Conservation (phyloP, 257 asterid species). For the Forsythia suspensa region DNA sequence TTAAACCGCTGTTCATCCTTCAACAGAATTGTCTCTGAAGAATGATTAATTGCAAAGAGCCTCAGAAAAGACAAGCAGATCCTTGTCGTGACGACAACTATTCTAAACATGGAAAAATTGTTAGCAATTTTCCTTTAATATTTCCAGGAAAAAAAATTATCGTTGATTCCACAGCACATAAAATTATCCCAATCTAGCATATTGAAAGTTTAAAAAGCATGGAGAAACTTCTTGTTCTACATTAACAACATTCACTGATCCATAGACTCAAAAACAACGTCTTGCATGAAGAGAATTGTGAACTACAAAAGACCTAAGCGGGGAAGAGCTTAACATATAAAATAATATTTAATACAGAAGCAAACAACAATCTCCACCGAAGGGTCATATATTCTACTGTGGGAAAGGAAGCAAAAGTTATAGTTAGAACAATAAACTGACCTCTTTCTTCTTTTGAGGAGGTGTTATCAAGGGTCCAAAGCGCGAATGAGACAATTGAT, state of each 20-base stretch:
- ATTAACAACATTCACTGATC: background rate
- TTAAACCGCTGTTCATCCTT: too few relatives aligned
- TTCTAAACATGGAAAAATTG: background rate
- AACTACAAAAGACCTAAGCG: background rate
- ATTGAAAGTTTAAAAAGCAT: background rate
- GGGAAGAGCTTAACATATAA: background rate
- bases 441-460: conserved; percentile 92
- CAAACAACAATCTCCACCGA: background rate
- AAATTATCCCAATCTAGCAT: background rate
- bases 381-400: background rate
- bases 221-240: background rate
- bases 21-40: background rate
- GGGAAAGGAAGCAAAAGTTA: background rate
- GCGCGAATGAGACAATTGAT: conserved; percentile 84
- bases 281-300: background rate
- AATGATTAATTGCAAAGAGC: background rate
- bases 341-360: background rate
- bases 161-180: background rate
- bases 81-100: background rate
- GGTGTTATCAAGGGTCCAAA: conserved; percentile 71
- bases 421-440: conserved; percentile 15
- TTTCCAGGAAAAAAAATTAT: background rate
- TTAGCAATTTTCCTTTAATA: background rate
- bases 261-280: background rate
- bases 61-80: background rate